A percentile compares a stretch with the other conserved stretches of the same genome.
Evolutionary conservation across 148 eudicot species (phyloP).

Genomic region (Rhododendron ovatum): DNA sequence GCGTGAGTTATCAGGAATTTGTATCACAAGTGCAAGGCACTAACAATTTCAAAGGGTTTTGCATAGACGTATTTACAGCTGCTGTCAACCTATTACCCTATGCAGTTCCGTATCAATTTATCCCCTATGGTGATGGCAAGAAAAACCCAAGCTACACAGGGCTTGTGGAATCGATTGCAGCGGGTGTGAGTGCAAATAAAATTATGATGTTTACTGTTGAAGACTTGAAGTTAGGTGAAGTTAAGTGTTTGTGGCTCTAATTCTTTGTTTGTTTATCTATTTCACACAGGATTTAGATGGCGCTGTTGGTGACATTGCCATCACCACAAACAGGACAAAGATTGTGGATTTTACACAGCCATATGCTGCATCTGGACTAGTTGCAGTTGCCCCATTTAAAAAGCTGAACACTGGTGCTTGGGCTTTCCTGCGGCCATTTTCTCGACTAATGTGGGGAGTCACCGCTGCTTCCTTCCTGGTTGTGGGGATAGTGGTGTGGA

Average conservation of each 20-base stretch:
- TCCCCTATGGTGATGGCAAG: conserved; percentile 70
- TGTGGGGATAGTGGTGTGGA: conserved; percentile 89
- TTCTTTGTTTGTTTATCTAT: not conserved
- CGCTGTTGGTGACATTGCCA: conserved; percentile 90
- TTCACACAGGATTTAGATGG: conserved; percentile 62
- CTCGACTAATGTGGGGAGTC: conserved; percentile 72
- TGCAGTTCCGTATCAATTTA: conserved; percentile 78
- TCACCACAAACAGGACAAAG: conserved; percentile 68
- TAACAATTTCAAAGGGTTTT: conserved; percentile 68
- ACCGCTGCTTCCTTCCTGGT: conserved; percentile 63
- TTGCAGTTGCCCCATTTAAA: conserved; percentile 75
- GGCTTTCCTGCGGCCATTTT: conserved; percentile 86
- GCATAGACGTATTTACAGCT: conserved; percentile 84
- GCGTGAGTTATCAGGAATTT: conserved; percentile 72
- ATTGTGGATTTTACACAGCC: conserved; percentile 95
- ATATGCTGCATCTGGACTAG: conserved; percentile 75
- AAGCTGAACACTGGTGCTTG: conserved; percentile 67
- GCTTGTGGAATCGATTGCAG: conserved; percentile 51
- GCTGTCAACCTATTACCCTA: conserved; percentile 79
- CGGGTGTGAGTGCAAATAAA: conserved; percentile 59
- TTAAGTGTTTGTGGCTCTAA: not conserved
- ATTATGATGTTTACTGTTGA: not conserved
- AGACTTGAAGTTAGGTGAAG: not conserved
- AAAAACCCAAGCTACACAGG: conserved; percentile 75
- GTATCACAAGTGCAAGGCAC: conserved; percentile 60